These are phyloP conservation scores for Leccinum broughii DNA, from an alignment of 768 basidiomycete species.

Conservation along the genomic window DNA sequence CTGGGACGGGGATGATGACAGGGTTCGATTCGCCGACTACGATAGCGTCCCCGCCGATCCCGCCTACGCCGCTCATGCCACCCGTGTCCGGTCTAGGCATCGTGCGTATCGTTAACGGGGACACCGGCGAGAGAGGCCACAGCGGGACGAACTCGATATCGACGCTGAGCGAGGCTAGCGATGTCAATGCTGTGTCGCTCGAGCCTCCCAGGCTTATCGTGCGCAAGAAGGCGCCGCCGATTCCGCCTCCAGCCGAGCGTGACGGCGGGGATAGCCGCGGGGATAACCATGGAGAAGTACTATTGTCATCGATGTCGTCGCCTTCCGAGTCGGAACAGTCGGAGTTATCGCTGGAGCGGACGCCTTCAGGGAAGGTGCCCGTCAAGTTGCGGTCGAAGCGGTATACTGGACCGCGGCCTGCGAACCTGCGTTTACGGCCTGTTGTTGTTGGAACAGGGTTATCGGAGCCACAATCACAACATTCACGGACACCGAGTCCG, in stretches of 20 bases:
- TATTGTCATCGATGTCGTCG: background rate
- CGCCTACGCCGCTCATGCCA: slow-evolving; percentile 39
- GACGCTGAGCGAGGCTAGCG: slow-evolving; percentile 28
- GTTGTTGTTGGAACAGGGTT: slow-evolving; percentile 9
- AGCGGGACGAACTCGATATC: slow-evolving; percentile 31
- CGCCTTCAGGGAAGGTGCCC: slow-evolving; percentile 39
- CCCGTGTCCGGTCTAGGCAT: slow-evolving; percentile 10
- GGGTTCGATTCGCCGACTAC: slow-evolving; percentile 41
- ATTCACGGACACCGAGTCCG: slow-evolving; percentile 42
- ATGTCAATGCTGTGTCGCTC: slow-evolving; percentile 16
- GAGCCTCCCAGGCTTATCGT: slow-evolving; percentile 34
- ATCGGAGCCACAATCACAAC: slow-evolving; percentile 28
- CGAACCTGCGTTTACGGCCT: slow-evolving; percentile 47
- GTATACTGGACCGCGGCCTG: slow-evolving; percentile 41
- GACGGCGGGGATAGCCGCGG: background rate
- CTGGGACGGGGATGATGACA: slow-evolving; percentile 9
- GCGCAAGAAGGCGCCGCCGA: slow-evolving; percentile 42
- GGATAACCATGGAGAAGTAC: background rate
- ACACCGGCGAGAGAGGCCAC: slow-evolving; percentile 22
- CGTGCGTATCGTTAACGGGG: slow-evolving; percentile 32
- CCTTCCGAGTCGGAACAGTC: slow-evolving; percentile 38
- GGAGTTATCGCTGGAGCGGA: slow-evolving; percentile 34
- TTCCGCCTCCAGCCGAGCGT: slow-evolving; percentile 5
- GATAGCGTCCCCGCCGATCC: slow-evolving; percentile 39
- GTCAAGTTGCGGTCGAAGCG: slow-evolving; percentile 55